Evolutionary conservation across 805 yeast species (phyloP), one percentile per base, ranked within the genome.

Genomic region (Metschnikowia bowlesiae): DNA sequence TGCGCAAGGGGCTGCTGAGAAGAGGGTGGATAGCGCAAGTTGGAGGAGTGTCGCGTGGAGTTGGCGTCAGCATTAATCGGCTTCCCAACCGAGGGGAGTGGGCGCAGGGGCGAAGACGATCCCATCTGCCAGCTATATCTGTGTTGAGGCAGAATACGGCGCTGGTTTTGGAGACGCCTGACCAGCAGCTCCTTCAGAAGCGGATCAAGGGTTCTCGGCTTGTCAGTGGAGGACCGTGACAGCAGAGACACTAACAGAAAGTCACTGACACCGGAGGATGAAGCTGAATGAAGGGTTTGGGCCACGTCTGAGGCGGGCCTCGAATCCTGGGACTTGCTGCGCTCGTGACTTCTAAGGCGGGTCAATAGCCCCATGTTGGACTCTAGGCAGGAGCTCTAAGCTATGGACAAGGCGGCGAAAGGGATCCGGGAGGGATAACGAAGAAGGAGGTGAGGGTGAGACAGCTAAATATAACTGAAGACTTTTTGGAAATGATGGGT

Each of bases 241-340:
- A 68, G 63, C 38, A 62, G 64, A 18, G 71, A 67, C 13, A 59
- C 59, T 14, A 63, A 62, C 52, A 64, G 71, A 40, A 70, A 65
- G 30, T 70, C 75, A 54, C 71, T 67, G 34, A 67, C 65, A 28
- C 46, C 46, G 9, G 46, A 44, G 22, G 46, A 44, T 6, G 46
- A 44, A 18, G 39, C 39, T 28, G 46, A 34, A n/a, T 44, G 46
- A 9, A 33, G 38, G 11, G 14, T 31, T 13, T n/a, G 37, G 18
- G 6, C 22, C 14, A 14, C 22, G 4, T 43, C 46, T 0, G 39
- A 26, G 7, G 18, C 13, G 16, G 41, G 16, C 41, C 14, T 26
- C 10, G 41, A 41, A 13, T 43, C 46, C 6, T 43, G 37, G n/a
- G 46, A 34, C 38, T 14, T 26, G 44, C 36, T 44, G 40, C 38